Conservation (phyloP, 495 filamentous ascomycete genomes). For the Talaromyces stipitatus region DNA sequence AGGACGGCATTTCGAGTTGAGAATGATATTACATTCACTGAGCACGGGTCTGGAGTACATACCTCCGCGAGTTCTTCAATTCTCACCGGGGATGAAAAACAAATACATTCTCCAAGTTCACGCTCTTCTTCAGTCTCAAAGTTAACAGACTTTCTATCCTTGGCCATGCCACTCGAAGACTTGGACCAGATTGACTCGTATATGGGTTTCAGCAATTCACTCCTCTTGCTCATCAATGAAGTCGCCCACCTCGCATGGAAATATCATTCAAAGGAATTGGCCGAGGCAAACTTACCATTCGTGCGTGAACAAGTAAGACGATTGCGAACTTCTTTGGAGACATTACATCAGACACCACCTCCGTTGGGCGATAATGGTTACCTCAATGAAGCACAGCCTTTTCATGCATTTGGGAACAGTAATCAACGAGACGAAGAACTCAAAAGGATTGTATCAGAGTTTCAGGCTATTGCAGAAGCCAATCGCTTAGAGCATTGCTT, state of each 20-base stretch:
- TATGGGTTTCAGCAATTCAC: slow-evolving; percentile 19
- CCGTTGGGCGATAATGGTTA: neutral
- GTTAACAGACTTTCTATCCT: neutral
- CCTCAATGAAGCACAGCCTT: neutral
- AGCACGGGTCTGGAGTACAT: no score
- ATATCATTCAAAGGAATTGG: neutral
- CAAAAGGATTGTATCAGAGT: slow-evolving; percentile 5
- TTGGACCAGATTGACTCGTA: slow-evolving; percentile 17
- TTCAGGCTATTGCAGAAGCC: slow-evolving; percentile 17
- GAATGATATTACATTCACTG: neutral
- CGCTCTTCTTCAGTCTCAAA: neutral
- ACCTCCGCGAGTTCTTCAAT: no score
- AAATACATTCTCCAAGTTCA: neutral
- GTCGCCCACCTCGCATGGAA: slow-evolving; percentile 16
- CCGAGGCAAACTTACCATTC: neutral
- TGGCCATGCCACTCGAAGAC: slow-evolving; percentile 7
- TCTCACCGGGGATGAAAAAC: no score
- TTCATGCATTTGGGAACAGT: neutral
- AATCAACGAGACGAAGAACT: neutral
- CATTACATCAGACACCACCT: slow-evolving; percentile 11
- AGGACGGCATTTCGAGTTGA: slow-evolving; percentile 15
- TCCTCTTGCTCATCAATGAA: slow-evolving; percentile 16
- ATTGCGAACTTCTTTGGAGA: slow-evolving; percentile 8
- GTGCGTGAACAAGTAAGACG: slow-evolving; percentile 5
- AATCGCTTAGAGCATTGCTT: slow-evolving; percentile 17